Conservation (phyloP, 176 grass and related monocot genomes). For the Oryza longistaminata region DNA sequence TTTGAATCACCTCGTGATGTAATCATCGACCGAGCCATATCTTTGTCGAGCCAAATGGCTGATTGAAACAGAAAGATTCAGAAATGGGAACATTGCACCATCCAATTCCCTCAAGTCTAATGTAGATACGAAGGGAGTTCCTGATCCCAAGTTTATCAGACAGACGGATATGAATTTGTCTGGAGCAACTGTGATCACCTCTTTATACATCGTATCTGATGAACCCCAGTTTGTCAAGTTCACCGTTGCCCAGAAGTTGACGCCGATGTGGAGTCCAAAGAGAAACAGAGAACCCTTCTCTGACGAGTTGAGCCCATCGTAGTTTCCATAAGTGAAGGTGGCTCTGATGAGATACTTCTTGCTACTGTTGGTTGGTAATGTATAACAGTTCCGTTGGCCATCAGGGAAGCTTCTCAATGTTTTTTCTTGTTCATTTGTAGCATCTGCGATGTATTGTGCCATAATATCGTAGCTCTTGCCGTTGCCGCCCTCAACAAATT, state of each 20-base stretch:
- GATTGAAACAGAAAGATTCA: neutral
- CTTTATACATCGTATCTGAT: rapidly evolving
- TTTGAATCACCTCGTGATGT: neutral
- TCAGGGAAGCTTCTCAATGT: slow-evolving; percentile 14
- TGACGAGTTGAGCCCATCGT: neutral
- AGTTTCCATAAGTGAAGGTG: slow-evolving; percentile 10
- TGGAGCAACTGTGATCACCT: neutral
- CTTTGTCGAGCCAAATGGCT: neutral
- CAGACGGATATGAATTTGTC: neutral
- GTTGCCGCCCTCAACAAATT: neutral
- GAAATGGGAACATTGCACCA: no score
- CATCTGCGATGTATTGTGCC: neutral
- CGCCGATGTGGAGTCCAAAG: neutral
- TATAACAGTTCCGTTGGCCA: slow-evolving; percentile 17
- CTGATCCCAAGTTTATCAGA: slow-evolving; percentile 13
- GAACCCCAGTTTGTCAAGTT: neutral
- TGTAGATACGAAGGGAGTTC: neutral
- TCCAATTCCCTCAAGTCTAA: no score
- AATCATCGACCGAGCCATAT: neutral
- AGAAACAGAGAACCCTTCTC: neutral
- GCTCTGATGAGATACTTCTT: slow-evolving; percentile 12
- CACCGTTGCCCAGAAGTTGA: neutral
- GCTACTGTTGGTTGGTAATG: neutral
- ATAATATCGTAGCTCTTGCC: neutral
- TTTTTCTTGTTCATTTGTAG: neutral